phyloP scores from a whole-genome alignment of 495 filamentous ascomycete species.

The Glonium stellatum region DNA sequence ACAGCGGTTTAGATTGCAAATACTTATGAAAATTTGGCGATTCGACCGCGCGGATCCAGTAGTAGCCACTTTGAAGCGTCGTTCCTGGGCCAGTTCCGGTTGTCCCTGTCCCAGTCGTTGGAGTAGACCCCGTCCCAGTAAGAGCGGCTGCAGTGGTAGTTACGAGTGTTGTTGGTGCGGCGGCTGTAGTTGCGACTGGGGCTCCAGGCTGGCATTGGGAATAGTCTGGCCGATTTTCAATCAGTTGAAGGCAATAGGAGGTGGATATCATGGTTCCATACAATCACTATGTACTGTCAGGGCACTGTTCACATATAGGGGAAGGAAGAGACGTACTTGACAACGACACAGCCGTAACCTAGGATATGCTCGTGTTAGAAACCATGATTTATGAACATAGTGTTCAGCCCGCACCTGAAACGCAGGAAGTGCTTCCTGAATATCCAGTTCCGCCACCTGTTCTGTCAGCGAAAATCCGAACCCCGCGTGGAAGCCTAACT shows the following conservation, averaged over 20 bases:
- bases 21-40: constrained; percentile 59
- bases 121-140: constrained; percentile 13
- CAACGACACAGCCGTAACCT: constrained; percentile 18
- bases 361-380: not conserved
- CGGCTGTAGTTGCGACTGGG: constrained; percentile 2
- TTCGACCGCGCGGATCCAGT: constrained; percentile 56
- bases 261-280: not conserved
- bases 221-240: constrained; percentile 17
- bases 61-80: constrained; percentile 46
- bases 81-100: constrained; percentile 36
- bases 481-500: not conserved
- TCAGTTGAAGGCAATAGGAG: not conserved
- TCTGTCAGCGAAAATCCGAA: not conserved
- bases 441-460: constrained; percentile 19
- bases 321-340: constrained; percentile 16
- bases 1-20: constrained; percentile 49
- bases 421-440: not conserved
- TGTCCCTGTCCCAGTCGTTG: constrained; percentile 16
- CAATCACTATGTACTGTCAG: constrained; percentile 13
- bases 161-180: constrained; percentile 16
- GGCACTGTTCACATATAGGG: not conserved
- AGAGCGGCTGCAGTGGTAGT: constrained; percentile 11
- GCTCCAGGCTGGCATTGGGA: constrained; percentile 34
- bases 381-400: too few species aligned
- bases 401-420: too few species aligned